Percentiles rank a stretch among this genome's conserved stretches.
Conservation (phyloP, 1,139 yeast species). For the Nakaseomyces glabratus region DNA sequence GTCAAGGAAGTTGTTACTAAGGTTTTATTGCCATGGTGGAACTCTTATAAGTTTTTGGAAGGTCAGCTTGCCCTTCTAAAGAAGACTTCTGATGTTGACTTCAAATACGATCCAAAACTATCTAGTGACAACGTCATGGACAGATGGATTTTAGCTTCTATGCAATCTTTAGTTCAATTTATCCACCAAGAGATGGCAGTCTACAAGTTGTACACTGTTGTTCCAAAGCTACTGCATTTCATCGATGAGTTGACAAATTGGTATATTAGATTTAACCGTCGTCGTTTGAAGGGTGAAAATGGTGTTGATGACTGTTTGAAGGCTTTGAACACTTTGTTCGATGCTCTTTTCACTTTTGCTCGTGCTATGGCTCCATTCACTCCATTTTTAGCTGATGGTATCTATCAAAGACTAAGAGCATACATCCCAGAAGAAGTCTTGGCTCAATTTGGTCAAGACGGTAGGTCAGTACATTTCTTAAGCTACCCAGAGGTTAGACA, state of each 20-base stretch:
- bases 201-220: slow-evolving; percentile 91
- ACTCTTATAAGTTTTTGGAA: slow-evolving; percentile 90
- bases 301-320: slow-evolving; percentile 75
- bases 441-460: slow-evolving; percentile 41
- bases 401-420: slow-evolving; percentile 66
- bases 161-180: slow-evolving; percentile 78
- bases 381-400: slow-evolving; percentile 87
- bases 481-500: slow-evolving; percentile 79
- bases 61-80: slow-evolving; percentile 82
- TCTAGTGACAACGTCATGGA: slow-evolving; percentile 88
- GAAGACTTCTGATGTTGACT: slow-evolving; percentile 64
- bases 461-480: slow-evolving; percentile 86
- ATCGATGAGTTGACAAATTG: slow-evolving; percentile 96
- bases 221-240: slow-evolving; percentile 77
- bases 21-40: slow-evolving; percentile 97
- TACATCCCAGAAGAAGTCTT: slow-evolving; percentile 48
- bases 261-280: slow-evolving; percentile 97
- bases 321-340: slow-evolving; percentile 85
- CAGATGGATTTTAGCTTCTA: slow-evolving; percentile 89
- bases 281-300: slow-evolving; percentile 91
- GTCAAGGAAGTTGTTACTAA: slow-evolving; percentile 95
- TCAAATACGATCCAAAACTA: slow-evolving; percentile 57
- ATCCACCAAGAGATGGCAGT: slow-evolving; percentile 84
- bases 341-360: slow-evolving; percentile 77
- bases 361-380: slow-evolving; percentile 99